Conservation (phyloP, 345 rosid species). For the Iberis pinnata region DNA sequence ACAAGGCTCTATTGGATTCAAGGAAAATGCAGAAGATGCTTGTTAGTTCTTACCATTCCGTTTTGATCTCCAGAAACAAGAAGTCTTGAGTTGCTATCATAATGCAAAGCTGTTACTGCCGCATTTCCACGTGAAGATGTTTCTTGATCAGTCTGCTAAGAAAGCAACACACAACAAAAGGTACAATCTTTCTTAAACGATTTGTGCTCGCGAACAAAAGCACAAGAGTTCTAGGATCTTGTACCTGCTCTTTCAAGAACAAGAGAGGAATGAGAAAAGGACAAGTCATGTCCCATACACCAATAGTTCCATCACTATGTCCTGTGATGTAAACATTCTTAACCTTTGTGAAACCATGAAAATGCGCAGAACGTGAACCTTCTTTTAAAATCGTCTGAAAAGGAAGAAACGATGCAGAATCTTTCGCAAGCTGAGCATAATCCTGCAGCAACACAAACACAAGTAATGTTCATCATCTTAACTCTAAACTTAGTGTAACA, state of each 20-base stretch:
- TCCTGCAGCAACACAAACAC: slow-evolving; percentile 40
- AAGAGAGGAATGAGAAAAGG: slow-evolving; percentile 54
- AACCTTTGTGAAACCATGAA: slow-evolving; percentile 65
- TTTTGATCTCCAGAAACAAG: slow-evolving; percentile 76
- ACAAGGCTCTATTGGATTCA: not conserved
- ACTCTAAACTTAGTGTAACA: not conserved
- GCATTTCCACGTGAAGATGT: slow-evolving; percentile 51
- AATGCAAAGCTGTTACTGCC: slow-evolving; percentile 56
- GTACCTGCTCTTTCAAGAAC: slow-evolving; percentile 73
- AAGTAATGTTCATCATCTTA: not conserved
- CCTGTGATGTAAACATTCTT: slow-evolving; percentile 77
- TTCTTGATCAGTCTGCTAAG: slow-evolving; percentile 67
- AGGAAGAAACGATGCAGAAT: slow-evolving; percentile 49
- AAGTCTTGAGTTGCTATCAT: slow-evolving; percentile 44
- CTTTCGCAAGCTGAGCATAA: slow-evolving; percentile 46
- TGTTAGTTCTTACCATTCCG: slow-evolving; percentile 50
- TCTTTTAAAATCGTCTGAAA: slow-evolving; percentile 51
- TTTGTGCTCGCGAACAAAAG: not conserved
- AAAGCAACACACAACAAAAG: slow-evolving; percentile 3
- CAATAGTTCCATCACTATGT: slow-evolving; percentile 69
- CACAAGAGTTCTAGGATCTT: not conserved
- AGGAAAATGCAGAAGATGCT: not conserved
- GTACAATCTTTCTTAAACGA: not conserved
- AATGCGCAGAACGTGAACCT: slow-evolving; percentile 33
- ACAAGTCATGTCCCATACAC: slow-evolving; percentile 81